These are phyloP conservation scores for Boletales sp. DNA, from an alignment of 768 basidiomycete species.

Conservation along the genomic window DNA sequence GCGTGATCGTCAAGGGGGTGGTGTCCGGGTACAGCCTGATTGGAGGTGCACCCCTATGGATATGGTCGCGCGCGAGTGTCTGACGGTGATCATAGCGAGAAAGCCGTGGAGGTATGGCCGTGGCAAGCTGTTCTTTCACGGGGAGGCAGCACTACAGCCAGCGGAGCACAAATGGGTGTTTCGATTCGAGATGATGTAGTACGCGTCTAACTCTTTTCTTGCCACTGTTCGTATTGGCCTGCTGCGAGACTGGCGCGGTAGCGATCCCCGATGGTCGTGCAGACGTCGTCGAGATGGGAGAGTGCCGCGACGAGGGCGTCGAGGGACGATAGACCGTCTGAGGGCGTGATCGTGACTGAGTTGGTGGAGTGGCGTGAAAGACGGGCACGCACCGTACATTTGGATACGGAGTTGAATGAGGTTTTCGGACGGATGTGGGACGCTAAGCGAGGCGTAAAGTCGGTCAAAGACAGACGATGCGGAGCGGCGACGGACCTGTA, in stretches of 20 bases:
- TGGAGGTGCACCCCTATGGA: conserved; percentile 17
- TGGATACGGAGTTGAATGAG: conserved; percentile 97
- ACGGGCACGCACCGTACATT: conserved; percentile 98
- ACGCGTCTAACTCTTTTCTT: conserved; percentile 57
- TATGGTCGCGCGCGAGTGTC: not conserved
- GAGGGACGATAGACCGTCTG: conserved; percentile 86
- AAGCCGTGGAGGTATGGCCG: conserved; percentile 29
- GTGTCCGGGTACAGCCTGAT: conserved; percentile 16
- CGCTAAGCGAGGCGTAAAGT: conserved; percentile 13
- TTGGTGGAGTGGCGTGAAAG: not conserved
- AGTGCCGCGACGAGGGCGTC: conserved; percentile 76
- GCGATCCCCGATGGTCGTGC: conserved; percentile 62
- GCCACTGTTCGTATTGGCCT: conserved; percentile 62
- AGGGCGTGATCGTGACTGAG: not conserved
- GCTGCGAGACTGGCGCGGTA: conserved; percentile 59
- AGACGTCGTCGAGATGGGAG: conserved; percentile 72
- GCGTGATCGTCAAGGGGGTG: conserved; percentile 10
- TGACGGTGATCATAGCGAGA: conserved; percentile 10
- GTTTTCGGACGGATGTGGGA: conserved; percentile 94
- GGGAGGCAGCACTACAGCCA: conserved; percentile 10
- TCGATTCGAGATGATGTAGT: conserved; percentile 7
- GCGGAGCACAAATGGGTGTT: conserved; percentile 30
- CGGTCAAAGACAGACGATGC: not conserved
- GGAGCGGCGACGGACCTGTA: conserved; percentile 58
- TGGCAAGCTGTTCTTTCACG: conserved; percentile 25